Base-by-base conservation (phyloP, 2,329 filamentous ascomycete species). In the Talaromyces marneffei region DNA sequence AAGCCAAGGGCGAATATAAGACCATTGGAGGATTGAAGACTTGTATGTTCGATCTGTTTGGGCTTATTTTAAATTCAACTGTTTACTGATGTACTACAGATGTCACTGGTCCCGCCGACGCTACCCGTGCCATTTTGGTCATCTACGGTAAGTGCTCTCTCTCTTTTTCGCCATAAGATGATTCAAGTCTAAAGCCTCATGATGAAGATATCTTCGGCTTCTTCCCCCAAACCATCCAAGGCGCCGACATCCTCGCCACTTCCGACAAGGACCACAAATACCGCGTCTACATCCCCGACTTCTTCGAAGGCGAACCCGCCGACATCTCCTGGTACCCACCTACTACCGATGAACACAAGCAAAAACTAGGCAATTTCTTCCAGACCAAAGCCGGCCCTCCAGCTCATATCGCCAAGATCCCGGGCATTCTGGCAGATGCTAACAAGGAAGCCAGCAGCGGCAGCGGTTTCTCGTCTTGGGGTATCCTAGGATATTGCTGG, bases 211-310 rank as follows among this genome's bases (percentile, higher is more conserved):
- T 86, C 72, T 87, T 87, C 69, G 84, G 84, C 57, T 87, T 83
- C 79, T 86, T 84, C 74, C 78, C 79, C 9, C 85, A 87, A 69
- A 87, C 84, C 9, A 67, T 86, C 18, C 85, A 87, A 68, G 85
- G 85, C 50, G 84, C 84, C 65, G 85, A 87, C 66, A 86, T 87
- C 68, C 80, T 87, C 44, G 82, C 85, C 29, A 75, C 77, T 66
- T 77, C 80, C 35, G 80, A 87, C 82, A 88, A 89, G 85, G 75
- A 83, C 79, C 73, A 80, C 63, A 85, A 89, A 70, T 94, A 95
- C 80, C 87, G 86, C 67, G 90, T 96, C 67, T 92, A 92, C 77
- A 92, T 97, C 65, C 92, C 92, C 29, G 92, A 97, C 78, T 93
- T 90, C 82, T 96, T 96, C 79, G 83, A 89, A 63, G 92, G 90